phyloP scores from a whole-genome alignment of 1,284 basidiomycete genomes.

The Ganoderma leucocontextum region DNA sequence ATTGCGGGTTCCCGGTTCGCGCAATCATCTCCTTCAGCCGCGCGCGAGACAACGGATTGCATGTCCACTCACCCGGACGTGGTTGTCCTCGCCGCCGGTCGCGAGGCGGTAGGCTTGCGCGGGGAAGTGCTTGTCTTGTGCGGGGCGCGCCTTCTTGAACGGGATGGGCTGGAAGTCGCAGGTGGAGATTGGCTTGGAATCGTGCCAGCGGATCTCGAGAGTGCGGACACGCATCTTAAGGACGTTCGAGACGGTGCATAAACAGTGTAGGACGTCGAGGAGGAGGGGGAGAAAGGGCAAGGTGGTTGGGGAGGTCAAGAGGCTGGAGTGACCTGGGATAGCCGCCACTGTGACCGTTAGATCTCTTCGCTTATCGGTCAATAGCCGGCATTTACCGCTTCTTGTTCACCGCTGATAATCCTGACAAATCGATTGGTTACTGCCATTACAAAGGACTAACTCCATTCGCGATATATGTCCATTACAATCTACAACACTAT shows the following conservation, averaged over 20 bases:
- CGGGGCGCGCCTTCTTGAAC: conserved; percentile 80
- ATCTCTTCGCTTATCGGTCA: conserved; percentile 14
- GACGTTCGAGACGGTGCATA: conserved; percentile 11
- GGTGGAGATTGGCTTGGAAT: conserved; percentile 92
- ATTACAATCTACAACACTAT: conserved; percentile 8
- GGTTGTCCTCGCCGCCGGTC: conserved; percentile 96
- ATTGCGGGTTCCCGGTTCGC: not conserved
- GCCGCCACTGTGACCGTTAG: not conserved
- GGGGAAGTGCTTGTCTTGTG: conserved; percentile 65
- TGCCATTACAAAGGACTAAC: not conserved
- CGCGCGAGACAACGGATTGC: not conserved
- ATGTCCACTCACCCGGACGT: conserved; percentile 82
- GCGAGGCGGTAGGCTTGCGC: conserved; percentile 87
- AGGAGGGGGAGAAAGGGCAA: not conserved
- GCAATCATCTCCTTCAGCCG: not conserved
- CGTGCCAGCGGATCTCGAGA: conserved; percentile 94
- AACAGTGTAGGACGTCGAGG: conserved; percentile 5
- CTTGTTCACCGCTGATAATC: not conserved
- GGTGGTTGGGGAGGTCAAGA: conserved; percentile 4
- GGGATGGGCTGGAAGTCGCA: conserved; percentile 90
- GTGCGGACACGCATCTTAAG: conserved; percentile 79
- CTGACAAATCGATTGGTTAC: conserved; percentile 13
- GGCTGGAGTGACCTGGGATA: not conserved
- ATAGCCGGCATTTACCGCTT: conserved; percentile 11
- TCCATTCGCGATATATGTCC: not conserved